Evolutionary conservation across 257 asterid species (phyloP), one percentile per base, ranked within the genome.

Genomic region (Nicotiana undulata): DNA sequence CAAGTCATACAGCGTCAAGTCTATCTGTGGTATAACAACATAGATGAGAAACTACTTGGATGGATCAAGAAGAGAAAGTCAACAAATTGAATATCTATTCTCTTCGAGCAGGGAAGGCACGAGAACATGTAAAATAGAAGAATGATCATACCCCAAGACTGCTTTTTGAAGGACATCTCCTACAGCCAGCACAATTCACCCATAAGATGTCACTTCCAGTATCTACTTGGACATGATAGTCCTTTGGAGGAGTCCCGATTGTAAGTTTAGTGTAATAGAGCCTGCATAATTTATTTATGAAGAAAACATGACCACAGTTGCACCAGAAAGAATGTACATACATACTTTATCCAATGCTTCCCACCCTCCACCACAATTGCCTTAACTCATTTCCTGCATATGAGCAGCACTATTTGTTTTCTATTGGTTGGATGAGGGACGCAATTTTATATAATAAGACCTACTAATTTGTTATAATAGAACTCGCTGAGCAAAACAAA

Each of bases 201-300:
- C 99, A 96, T 80, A 96, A 84, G 63, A 92, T 96, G 87, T 96
- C 99, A 86, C 99, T 96, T 85, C 99, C 99, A 17, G 99, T 96
- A 81, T 96, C 99, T 2, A 96, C 98, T 87, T 96, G 99, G 77
- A 94, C 98, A 70, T 91, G 90, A 82, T 94, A 96, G 77, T 94
- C 98, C 75, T 84, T 86, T 40, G 99, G 94, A 90, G 99, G 99
- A 88, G 89, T 90, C 77, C 99, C 99, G 31, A 96, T 89, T 34
- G 96, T 83, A 81, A 96, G 91, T 84, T 86, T 90, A 60, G 99
- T 92, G 89, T 90, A 96, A 85, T 94, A 96, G 52, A 96, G 97
- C 93, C 99, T 93, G 94, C 81, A 89, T 28, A 77, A 84, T 74
- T 12, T 13, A 84, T 82, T 58, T 64, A 81, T 59, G 44, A 86